Base-by-base conservation (phyloP, 2,329 filamentous ascomycete species). In the Colletotrichum tamarilloi region DNA sequence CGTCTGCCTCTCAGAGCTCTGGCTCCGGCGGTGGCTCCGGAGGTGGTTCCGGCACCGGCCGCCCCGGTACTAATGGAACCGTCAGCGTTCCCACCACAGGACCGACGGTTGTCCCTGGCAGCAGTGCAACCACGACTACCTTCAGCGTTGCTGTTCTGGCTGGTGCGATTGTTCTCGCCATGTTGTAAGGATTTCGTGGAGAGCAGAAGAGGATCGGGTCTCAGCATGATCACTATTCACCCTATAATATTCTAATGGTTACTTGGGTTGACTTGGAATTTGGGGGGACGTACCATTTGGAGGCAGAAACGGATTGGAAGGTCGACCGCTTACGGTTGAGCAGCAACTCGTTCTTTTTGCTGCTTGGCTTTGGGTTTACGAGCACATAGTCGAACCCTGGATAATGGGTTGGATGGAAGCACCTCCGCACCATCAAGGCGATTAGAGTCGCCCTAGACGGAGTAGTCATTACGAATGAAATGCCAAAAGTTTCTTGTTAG, bases 41-140 rank as follows among this genome's bases (percentile, higher is more conserved):
- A 5, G 38, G 38, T 16, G 38, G 38, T 76, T 77, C 81, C n/a
- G 76, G 78, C 66, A 75, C 79, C 19, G 68, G 68, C 28, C 70
- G 77, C 35, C 42, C 53, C 16, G 59, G 72, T 65, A 70, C 63
- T 75, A 66, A 73, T 57, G 73, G 70, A 24, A 57, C 73, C 46
- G 66, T 69, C 32, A 75, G 77, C 28, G 35, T 32, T 38, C 56
- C 68, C 5, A 68, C 68, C 7, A 42, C 46, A 55, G 38, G 63
- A 26, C 53, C 74, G 16, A 59, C 57, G 5, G 62, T 52, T 11
- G 67, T 75, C 7, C 42, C 67, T 26, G 46, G 46, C 22, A 70
- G 63, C 52, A 62, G 63, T 32, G 70, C 70, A 8, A 55, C 64
- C 26, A 52, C 52, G 19, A 63, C 63, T 7, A 60, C 64, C 24